Percentiles rank a stretch among this genome's conserved stretches.
Conservation (phyloP, 164 flowering plant species). For the Aristolochia californica region DNA sequence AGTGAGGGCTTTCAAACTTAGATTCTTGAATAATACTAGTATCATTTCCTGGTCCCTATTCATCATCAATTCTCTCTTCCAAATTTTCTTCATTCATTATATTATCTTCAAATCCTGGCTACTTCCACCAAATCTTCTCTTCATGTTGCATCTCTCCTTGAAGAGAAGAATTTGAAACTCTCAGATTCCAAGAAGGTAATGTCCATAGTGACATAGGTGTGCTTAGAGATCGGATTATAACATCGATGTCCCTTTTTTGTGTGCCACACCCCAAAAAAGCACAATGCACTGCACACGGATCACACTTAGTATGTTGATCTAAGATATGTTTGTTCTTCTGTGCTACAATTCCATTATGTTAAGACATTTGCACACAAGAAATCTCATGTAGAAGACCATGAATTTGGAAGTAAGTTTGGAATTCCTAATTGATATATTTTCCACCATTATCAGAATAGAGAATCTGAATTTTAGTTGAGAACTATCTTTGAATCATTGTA, state of each 20-base stretch:
- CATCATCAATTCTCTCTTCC: background rate
- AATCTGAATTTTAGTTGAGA: background rate
- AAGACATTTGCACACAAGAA: constrained; percentile 2
- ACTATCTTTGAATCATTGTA: background rate
- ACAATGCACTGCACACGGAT: background rate
- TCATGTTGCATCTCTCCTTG: too few species aligned
- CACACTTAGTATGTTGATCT: background rate
- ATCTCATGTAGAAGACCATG: constrained; percentile 4
- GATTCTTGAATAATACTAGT: background rate
- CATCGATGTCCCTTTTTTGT: background rate
- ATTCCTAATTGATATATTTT: too few species aligned
- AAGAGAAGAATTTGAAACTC: too few species aligned
- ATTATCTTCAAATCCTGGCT: too few species aligned
- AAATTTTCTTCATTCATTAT: too few species aligned
- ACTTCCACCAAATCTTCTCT: too few species aligned
- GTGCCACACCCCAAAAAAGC: background rate
- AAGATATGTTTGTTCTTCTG: constrained; percentile 4
- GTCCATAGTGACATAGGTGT: background rate
- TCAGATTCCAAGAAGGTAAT: background rate
- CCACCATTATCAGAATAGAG: background rate
- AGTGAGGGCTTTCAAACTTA: background rate
- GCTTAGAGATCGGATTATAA: background rate
- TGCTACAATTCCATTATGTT: background rate
- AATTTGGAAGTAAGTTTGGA: background rate
- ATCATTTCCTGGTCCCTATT: background rate